Conservation (phyloP, 2,329 filamentous ascomycete species). For the Fusarium algeriense region DNA sequence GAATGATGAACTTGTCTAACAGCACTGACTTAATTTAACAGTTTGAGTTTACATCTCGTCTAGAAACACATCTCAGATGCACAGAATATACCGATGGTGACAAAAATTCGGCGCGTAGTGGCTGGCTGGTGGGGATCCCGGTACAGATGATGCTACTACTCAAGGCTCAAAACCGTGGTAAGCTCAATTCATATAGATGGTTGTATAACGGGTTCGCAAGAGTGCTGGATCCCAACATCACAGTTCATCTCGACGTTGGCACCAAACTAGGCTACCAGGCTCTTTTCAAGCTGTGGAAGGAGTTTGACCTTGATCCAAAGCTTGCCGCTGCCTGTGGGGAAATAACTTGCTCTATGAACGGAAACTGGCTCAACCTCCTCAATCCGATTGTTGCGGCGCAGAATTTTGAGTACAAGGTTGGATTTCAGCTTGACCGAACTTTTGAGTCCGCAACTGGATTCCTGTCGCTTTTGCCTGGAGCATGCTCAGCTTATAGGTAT, state of each 20-base stretch:
- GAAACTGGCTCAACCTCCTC: background rate
- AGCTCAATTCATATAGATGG: slow-evolving; percentile 18
- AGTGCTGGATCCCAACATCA: background rate
- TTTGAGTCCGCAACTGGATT: slow-evolving; percentile 8
- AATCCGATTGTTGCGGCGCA: background rate
- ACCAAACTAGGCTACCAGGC: background rate
- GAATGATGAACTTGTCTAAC: background rate
- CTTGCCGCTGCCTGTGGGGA: background rate
- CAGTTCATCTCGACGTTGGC: background rate
- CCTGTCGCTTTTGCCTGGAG: background rate
- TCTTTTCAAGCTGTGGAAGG: background rate
- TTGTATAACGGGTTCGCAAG: background rate
- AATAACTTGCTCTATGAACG: background rate
- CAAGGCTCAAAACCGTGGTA: background rate
- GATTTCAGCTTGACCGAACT: background rate
- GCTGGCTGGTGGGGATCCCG: background rate
- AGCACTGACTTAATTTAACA: accelerated
- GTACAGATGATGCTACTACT: background rate
- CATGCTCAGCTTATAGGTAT: background rate
- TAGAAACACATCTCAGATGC: background rate
- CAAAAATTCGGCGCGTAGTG: too few species aligned
- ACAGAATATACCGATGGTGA: background rate
- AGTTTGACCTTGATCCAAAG: background rate
- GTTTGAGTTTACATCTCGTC: background rate
- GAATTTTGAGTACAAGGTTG: slow-evolving; percentile 19